Conservation (phyloP, 2,329 filamentous ascomycete species). For the Xylaria hypoxylon region DNA sequence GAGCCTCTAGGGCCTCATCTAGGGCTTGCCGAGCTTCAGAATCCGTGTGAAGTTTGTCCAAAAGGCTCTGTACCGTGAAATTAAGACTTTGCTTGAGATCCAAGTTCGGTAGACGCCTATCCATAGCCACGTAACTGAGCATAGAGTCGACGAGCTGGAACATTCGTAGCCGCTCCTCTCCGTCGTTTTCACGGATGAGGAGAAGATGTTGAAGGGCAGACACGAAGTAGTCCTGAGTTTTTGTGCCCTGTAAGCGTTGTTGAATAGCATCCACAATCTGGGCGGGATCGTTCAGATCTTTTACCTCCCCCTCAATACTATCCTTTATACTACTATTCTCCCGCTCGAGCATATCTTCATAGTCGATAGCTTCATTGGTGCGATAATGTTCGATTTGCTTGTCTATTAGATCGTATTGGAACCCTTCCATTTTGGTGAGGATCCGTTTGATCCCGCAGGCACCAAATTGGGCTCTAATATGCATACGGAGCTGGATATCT, state of each 20-base stretch:
- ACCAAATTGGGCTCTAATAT: constrained; percentile 95
- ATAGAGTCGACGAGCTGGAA: constrained; percentile 99
- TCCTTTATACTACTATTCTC: constrained; percentile 94
- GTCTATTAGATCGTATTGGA: constrained; percentile 98
- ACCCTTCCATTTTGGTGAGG: constrained; percentile 95
- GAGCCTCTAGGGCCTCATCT: constrained; percentile 89
- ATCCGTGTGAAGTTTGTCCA: constrained; percentile 97
- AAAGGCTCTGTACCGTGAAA: constrained; percentile 93
- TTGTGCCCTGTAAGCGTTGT: constrained; percentile 82
- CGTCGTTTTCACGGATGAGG: constrained; percentile 89
- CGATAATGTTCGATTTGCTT: constrained; percentile 97
- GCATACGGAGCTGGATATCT: constrained; percentile 90
- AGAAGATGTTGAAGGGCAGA: constrained; percentile 95
- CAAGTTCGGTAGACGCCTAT: constrained; percentile 93
- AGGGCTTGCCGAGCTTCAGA: constrained; percentile 91
- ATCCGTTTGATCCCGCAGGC: constrained; percentile 95
- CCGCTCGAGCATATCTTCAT: constrained; percentile 93
- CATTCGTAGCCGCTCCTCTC: constrained; percentile 91
- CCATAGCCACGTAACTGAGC: constrained; percentile 99
- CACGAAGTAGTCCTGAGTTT: constrained; percentile 94
- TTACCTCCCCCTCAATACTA: constrained; percentile 84
- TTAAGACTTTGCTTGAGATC: constrained; percentile 98
- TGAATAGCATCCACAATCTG: constrained; percentile 97
- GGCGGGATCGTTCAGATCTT: constrained; percentile 90
- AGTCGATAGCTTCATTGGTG: constrained; percentile 95